Conservation (phyloP, 768 basidiomycete species). For the Suillus bovinus region DNA sequence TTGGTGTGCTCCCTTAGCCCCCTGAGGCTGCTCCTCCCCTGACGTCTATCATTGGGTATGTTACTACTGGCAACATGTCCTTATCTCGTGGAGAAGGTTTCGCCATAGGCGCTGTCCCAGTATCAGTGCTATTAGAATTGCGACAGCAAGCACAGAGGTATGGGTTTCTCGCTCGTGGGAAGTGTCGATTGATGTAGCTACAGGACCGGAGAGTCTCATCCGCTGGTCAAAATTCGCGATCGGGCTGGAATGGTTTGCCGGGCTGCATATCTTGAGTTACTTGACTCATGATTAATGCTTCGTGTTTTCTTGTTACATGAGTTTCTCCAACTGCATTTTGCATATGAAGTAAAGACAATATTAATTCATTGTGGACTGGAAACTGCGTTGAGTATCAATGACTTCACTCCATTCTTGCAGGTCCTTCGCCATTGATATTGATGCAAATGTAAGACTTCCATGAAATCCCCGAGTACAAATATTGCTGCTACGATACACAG, state of each 20-base stretch:
- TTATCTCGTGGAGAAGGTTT: conserved; percentile 75
- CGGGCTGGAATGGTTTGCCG: conserved; percentile 55
- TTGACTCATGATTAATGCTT: conserved; percentile 25
- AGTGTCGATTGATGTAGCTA: not conserved
- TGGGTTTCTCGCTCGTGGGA: conserved; percentile 9
- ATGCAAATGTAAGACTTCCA: not conserved
- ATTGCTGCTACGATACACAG: not conserved
- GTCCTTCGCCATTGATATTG: not conserved
- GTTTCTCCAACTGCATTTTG: not conserved
- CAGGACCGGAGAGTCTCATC: conserved; percentile 29
- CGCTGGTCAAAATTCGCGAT: conserved; percentile 68
- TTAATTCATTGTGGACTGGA: not conserved
- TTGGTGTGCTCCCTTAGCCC: conserved; percentile 37
- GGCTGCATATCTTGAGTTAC: conserved; percentile 45
- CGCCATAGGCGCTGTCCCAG: conserved; percentile 72
- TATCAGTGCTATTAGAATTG: conserved; percentile 52
- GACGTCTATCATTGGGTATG: conserved; percentile 68
- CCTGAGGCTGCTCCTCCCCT: conserved; percentile 43
- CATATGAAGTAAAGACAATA: not conserved
- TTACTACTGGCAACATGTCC: conserved; percentile 84
- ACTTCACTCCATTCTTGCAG: not conserved
- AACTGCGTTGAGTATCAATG: not conserved
- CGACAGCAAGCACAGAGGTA: conserved; percentile 49
- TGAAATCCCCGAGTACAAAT: not conserved
- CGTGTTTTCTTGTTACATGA: not conserved